A percentile compares a stretch with the other conserved stretches of the same genome.
Evolutionary conservation across 176 grass and related monocot genomes (phyloP).

Genomic region (Pharus latifolius): DNA sequence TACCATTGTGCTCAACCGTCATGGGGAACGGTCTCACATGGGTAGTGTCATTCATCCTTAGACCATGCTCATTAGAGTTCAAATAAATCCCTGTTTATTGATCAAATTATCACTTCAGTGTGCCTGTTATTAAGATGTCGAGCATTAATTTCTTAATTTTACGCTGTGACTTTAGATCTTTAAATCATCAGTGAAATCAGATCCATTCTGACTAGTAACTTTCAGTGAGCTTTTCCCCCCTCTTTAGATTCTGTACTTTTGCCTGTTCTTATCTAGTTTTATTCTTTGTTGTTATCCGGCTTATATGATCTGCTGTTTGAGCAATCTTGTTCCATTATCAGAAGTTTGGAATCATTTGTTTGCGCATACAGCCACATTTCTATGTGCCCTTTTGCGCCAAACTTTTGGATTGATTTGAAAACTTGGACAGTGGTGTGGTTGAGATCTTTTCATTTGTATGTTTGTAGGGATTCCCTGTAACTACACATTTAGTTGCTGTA

Average conservation of each 20-base stretch:
- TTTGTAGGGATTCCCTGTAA: background rate
- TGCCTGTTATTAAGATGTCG: background rate
- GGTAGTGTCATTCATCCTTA: constrained; percentile 4
- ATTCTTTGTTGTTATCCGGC: constrained; percentile 6
- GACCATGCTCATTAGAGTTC: background rate
- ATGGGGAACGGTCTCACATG: constrained; percentile 13
- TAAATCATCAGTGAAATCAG: constrained; percentile 16
- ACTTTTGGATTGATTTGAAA: constrained; percentile 29
- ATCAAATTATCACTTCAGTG: background rate
- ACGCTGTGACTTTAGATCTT: background rate
- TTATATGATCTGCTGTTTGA: constrained; percentile 11
- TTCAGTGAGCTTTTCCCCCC: constrained; percentile 11
- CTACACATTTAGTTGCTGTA: background rate
- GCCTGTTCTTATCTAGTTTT: constrained; percentile 33
- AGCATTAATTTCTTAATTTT: constrained; percentile 1
- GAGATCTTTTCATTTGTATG: background rate
- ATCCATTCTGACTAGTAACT: constrained; percentile 26
- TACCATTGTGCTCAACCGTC: constrained; percentile 9
- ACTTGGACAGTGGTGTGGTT: background rate
- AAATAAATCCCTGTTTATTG: background rate
- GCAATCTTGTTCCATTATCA: constrained; percentile 14
- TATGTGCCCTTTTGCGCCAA: constrained; percentile 29
- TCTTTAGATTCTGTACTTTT: constrained; percentile 27
- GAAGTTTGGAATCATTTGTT: constrained; percentile 16
- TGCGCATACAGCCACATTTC: constrained; percentile 10